Evolutionary conservation across 2,329 filamentous ascomycete genomes (phyloP), one percentile per base, ranked within the genome.

Genomic region (Fusarium sp.): DNA sequence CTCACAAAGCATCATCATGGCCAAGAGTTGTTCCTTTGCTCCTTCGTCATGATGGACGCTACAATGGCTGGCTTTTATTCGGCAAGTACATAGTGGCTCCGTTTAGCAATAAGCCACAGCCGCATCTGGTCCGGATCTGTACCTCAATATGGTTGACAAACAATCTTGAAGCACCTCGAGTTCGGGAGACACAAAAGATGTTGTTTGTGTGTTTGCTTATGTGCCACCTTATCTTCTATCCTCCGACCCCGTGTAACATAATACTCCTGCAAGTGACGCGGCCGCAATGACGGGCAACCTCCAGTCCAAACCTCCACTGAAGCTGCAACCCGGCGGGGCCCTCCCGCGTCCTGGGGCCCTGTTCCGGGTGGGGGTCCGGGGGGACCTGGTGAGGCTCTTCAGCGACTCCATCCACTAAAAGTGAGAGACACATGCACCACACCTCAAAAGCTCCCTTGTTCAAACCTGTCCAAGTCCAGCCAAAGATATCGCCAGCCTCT

Each of bases 391-490:
- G 63, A 65, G 74, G 68, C 68, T 74, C 75, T 74, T 71, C 66
- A 76, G 73, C 40, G 61, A 38, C 38, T 25, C 63, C 35, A 50
- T 60, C 63, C 72, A 65, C 74, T 76, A 71, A 71, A 70, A 56
- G 11, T 30, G 30, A 32, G 37, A 52, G 52, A 43, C 71, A 33
- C 38, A 25, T 45, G 40, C 40, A 45, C 40, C 40, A 62, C 37
- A 37, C 35, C 38, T 45, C 62, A 54, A 56, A 33, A 37, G 52
- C 52, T 56, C 32, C 64, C 62, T 61, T 61, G 50, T 45, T 50
- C 58, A 47, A 33, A 62, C 63, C 47, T 56, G 33, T 50, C 37
- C 4, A 20, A 14, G 10, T n/a, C 25, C 25, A 30, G 47, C 25
- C 47, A 25, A 27, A 50, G 25, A 52, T 30, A 52, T 52, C 47